These are phyloP conservation scores for Serpula lacrymans DNA, from an alignment of 768 basidiomycete species.

Conservation along the genomic window DNA sequence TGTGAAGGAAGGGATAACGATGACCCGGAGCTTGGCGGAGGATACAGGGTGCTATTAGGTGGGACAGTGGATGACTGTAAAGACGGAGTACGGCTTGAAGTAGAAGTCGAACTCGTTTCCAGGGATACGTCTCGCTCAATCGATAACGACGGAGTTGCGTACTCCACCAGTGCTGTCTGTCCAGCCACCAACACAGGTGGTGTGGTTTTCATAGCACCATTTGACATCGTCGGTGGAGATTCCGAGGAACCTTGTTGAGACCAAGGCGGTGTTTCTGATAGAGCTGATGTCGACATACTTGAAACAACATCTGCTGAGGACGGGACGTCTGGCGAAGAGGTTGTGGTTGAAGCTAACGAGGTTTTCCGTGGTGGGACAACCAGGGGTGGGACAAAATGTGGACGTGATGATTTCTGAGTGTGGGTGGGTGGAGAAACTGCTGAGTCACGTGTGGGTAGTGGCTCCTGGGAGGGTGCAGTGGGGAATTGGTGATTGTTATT, in stretches of 20 bases:
- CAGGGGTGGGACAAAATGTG: slow-evolving; percentile 8
- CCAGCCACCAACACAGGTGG: too few species aligned
- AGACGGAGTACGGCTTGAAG: too few species aligned
- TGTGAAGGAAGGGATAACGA: slow-evolving; percentile 15
- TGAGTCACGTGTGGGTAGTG: slow-evolving; percentile 6
- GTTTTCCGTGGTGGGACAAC: slow-evolving; percentile 18
- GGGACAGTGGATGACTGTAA: slow-evolving; percentile 13
- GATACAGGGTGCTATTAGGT: slow-evolving; percentile 14
- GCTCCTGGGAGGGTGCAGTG: slow-evolving; percentile 15
- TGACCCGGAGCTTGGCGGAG: slow-evolving; percentile 12
- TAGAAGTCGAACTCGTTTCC: too few species aligned
- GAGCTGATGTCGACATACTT: slow-evolving; percentile 6
- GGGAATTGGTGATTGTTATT: slow-evolving; percentile 19
- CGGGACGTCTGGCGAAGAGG: background rate
- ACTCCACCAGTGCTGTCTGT: too few species aligned
- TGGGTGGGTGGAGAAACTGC: slow-evolving; percentile 5
- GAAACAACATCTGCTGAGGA: slow-evolving; percentile 28
- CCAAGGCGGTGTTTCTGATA: slow-evolving; percentile 5
- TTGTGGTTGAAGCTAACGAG: slow-evolving; percentile 13
- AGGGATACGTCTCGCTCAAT: too few species aligned
- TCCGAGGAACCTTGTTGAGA: slow-evolving; percentile 7
- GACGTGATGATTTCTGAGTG: background rate
- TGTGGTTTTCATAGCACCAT: too few species aligned
- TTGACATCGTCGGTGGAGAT: too few species aligned
- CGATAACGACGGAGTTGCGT: too few species aligned